Base-by-base conservation (phyloP, 768 basidiomycete genomes). In the Mycena pura region DNA sequence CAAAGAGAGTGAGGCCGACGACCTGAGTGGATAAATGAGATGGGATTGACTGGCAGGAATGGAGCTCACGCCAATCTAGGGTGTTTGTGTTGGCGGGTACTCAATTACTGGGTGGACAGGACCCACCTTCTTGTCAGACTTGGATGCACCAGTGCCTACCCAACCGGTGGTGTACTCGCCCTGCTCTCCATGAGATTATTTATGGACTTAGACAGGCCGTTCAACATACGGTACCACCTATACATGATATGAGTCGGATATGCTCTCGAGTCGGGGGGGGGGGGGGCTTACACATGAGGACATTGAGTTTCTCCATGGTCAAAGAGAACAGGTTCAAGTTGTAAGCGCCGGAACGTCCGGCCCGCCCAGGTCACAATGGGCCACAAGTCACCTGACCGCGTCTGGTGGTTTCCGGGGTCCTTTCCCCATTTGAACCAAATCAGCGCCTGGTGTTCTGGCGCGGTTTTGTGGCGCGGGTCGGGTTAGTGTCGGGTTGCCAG, bases 131-230 rank as follows among this genome's bases (percentile, higher is more conserved):
- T 96, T 96, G 78, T 96, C 95, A 6, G 94, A 96, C 70, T 89
- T 93, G 15, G 94, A 96, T 40, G 92, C 93, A n/a, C 95, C 95
- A 34, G 90, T 86, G 13, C 87, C 88, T 10, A 92, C 94, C 92
- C 92, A 96, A 72, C 95, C 95, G 50, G 95, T 96, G 63, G 95
- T 96, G 73, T 96, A 96, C 79, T 96, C 93, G 40, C 92, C 92
- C 87, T 80, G 22, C 28, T 36, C 36, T 13, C 36, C 15, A 21
- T 57, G n/a, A 47, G 34, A 38, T 51, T n/a, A n/a, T n/a, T n/a
- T n/a, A 19, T 28, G 24, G 32, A 1, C 10, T 11, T 34, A 21
- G 5, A 31, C 31, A 29, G 14, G 3, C 21, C 58, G 45, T 25
- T 40, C 25, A 32, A 68, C 77, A 63, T 64, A 75, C 76, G 46